Evolutionary conservation across 2,329 filamentous ascomycete genomes (phyloP).

Genomic region (Epicoccum nigrum): DNA sequence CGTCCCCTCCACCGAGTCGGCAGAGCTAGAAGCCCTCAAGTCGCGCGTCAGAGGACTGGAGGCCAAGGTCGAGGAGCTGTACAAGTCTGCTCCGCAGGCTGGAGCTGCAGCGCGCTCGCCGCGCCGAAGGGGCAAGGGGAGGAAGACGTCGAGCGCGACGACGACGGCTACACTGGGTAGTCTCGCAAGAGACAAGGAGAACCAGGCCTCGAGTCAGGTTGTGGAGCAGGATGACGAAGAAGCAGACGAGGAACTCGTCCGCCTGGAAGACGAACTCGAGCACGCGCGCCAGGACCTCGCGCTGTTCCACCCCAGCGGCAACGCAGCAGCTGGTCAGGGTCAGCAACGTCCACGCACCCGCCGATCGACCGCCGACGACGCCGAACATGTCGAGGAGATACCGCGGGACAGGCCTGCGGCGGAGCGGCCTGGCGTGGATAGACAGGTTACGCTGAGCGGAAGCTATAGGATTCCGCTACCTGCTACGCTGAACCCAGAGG

Average conservation of each 20-base stretch:
- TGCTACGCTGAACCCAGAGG: conserved; percentile 36
- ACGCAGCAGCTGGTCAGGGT: neutral
- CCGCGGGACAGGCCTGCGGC: conserved; percentile 15
- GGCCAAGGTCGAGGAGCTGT: conserved; percentile 46
- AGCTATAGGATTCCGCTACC: conserved; percentile 48
- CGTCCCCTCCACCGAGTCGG: conserved; percentile 11
- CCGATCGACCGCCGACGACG: conserved; percentile 3
- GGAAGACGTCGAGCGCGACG: conserved; percentile 32
- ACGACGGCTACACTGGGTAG: conserved; percentile 28
- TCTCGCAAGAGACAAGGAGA: neutral
- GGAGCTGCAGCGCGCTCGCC: conserved; percentile 33
- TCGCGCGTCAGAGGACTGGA: conserved; percentile 44
- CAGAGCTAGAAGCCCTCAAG: conserved; percentile 45
- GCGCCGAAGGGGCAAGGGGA: conserved; percentile 40
- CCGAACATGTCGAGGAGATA: conserved; percentile 40
- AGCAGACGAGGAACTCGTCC: conserved; percentile 40
- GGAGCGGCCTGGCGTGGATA: conserved; percentile 9
- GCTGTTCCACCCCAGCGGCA: conserved; percentile 17
- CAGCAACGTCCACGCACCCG: conserved; percentile 5
- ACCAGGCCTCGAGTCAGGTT: neutral
- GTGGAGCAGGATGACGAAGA: conserved; percentile 27
- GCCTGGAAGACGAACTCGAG: conserved; percentile 43
- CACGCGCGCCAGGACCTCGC: conserved; percentile 40
- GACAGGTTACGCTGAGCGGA: conserved; percentile 43
- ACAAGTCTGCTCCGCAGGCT: conserved; percentile 20